Evolutionary conservation across 495 filamentous ascomycete genomes (phyloP).

Genomic region (Penicillium pulvis): DNA sequence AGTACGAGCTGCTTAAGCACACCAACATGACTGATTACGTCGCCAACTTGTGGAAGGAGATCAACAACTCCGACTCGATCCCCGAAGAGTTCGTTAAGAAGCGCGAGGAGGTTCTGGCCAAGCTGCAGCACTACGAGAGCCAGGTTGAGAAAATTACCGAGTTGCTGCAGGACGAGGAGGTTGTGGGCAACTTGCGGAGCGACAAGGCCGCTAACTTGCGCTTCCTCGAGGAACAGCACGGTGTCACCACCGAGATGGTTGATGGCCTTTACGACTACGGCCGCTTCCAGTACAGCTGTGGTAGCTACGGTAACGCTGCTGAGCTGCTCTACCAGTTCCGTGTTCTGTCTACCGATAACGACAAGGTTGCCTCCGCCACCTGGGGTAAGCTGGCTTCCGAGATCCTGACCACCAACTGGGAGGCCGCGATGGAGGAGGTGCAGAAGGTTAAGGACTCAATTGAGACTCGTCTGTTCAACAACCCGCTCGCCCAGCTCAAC

Average conservation of each 20-base stretch:
- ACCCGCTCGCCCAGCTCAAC: constrained; percentile 88
- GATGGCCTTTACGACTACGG: constrained; percentile 92
- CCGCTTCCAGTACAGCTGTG: constrained; percentile 94
- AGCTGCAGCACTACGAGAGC: constrained; percentile 77
- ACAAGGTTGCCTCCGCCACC: constrained; percentile 90
- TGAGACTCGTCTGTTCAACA: constrained; percentile 90
- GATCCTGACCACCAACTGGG: constrained; percentile 92
- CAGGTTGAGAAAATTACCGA: constrained; percentile 83
- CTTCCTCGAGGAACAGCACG: constrained; percentile 91
- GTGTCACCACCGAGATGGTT: constrained; percentile 91
- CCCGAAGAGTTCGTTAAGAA: constrained; percentile 85
- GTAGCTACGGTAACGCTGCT: constrained; percentile 83
- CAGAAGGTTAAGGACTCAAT: constrained; percentile 91
- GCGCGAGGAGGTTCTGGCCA: constrained; percentile 83
- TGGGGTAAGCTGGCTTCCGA: constrained; percentile 97
- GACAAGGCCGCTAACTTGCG: constrained; percentile 98
- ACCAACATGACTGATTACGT: constrained; percentile 99
- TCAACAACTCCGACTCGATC: constrained; percentile 74
- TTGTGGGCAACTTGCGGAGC: constrained; percentile 81
- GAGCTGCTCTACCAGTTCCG: constrained; percentile 95
- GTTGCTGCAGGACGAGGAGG: constrained; percentile 80
- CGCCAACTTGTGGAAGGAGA: constrained; percentile 80
- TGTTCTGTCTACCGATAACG: constrained; percentile 94
- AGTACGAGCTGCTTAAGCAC: constrained; percentile 88
- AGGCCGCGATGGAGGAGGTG: constrained; percentile 92